phyloP scores from a whole-genome alignment of 805 yeast species.

The Wickerhamomyces subpelliculosus region DNA sequence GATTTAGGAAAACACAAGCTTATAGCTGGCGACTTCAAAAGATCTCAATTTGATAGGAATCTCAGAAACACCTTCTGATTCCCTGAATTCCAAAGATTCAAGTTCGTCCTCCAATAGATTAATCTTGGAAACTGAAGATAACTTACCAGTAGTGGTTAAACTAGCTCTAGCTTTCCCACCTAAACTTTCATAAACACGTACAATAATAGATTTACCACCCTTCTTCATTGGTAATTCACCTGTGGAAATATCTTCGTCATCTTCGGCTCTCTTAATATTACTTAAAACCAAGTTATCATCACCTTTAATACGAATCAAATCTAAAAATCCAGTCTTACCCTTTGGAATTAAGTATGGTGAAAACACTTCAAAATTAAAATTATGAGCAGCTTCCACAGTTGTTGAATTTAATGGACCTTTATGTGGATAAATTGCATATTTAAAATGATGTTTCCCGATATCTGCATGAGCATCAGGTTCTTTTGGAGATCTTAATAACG shows the following conservation, averaged over 20 bases:
- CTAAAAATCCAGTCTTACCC: slow-evolving; percentile 20
- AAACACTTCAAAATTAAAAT: slow-evolving; percentile 55
- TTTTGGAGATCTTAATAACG: slow-evolving; percentile 84
- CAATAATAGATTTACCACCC: slow-evolving; percentile 48
- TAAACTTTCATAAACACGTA: slow-evolving; percentile 79
- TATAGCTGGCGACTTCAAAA: slow-evolving; percentile 62
- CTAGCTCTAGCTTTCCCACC: slow-evolving; percentile 68
- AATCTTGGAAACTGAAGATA: slow-evolving; percentile 25
- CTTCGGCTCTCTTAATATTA: slow-evolving; percentile 82
- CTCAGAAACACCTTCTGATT: slow-evolving; percentile 16
- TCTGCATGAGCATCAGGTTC: slow-evolving; percentile 94
- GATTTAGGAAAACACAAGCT: slow-evolving; percentile 19
- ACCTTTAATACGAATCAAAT: slow-evolving; percentile 34
- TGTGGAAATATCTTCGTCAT: slow-evolving; percentile 49
- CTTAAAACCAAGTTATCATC: slow-evolving; percentile 60
- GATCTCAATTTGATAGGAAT: slow-evolving; percentile 50
- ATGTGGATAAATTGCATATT: slow-evolving; percentile 84
- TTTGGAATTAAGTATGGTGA: slow-evolving; percentile 11
- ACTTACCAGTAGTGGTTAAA: slow-evolving; percentile 35
- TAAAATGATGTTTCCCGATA: slow-evolving; percentile 79
- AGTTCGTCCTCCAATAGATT: slow-evolving; percentile 33
- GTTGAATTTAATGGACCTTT: slow-evolving; percentile 53
- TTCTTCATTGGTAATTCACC: slow-evolving; percentile 41
- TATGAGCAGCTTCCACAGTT: slow-evolving; percentile 69
- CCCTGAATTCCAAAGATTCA: slow-evolving; percentile 19